phyloP scores from a whole-genome alignment of 345 rosid genomes.

The Eucalyptus shirleyi region DNA sequence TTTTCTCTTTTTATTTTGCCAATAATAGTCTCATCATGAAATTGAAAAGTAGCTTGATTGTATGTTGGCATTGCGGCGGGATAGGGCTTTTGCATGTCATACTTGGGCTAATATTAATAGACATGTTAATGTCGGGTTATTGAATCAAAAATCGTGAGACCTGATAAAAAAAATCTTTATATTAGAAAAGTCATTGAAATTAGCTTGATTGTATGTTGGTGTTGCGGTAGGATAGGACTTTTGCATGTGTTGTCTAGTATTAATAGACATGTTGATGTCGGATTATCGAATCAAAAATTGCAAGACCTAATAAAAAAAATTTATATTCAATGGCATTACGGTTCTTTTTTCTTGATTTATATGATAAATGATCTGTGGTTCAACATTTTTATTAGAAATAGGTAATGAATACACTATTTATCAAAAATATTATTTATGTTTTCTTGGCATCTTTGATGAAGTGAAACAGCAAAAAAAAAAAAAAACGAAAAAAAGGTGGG shows the following conservation, averaged over 20 bases:
- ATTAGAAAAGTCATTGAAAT: neutral
- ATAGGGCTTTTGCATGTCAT: neutral
- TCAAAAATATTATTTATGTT: neutral
- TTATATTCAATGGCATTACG: rapidly evolving
- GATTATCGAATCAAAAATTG: rapidly evolving
- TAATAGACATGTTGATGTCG: neutral
- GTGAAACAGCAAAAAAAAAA: neutral
- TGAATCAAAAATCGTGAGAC: rapidly evolving
- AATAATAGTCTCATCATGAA: neutral
- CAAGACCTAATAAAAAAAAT: neutral
- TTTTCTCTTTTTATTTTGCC: neutral
- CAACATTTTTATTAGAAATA: neutral
- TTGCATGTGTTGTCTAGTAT: neutral
- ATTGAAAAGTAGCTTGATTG: neutral
- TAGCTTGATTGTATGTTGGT: neutral
- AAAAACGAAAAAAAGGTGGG: neutral
- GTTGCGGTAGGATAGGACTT: neutral
- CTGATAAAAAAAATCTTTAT: too few species aligned
- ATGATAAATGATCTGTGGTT: rapidly evolving
- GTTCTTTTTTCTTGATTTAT: neutral
- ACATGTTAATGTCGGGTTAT: neutral
- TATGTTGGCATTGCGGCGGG: neutral
- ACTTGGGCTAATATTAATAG: neutral
- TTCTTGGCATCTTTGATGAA: neutral
- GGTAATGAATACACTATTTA: neutral